Conservation (phyloP, 2,329 filamentous ascomycete species). For the Blastomyces silverae region DNA sequence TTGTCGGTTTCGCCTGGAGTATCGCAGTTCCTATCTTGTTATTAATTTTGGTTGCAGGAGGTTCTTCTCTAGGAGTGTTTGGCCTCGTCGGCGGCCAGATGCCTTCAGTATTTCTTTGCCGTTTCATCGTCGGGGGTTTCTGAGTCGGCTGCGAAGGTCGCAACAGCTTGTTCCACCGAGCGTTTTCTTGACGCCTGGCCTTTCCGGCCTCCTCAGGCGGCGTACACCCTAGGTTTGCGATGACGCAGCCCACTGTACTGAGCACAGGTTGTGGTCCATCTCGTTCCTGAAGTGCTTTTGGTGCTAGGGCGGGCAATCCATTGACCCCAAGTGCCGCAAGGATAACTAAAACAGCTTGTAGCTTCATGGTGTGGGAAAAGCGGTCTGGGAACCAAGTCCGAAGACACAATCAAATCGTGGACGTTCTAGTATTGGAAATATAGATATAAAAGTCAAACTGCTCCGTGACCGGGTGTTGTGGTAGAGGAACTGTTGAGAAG, state of each 20-base stretch:
- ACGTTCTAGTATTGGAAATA: background rate
- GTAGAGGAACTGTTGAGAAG: background rate
- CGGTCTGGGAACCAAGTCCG: background rate
- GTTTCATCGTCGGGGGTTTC: background rate
- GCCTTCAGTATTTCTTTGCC: background rate
- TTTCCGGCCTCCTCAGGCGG: background rate
- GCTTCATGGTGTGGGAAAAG: background rate
- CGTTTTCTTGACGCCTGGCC: background rate
- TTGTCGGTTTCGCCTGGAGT: too few relatives aligned
- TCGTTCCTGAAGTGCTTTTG: background rate
- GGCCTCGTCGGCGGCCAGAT: background rate
- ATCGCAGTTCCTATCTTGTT: background rate
- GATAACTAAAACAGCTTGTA: background rate
- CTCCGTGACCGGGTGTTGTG: background rate
- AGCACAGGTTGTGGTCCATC: too few relatives aligned
- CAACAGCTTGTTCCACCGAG: background rate
- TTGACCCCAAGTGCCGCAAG: constrained; percentile 7
- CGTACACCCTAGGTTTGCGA: background rate
- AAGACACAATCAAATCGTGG: background rate
- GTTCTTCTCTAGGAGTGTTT: background rate
- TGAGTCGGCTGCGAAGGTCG: background rate
- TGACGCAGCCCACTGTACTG: background rate
- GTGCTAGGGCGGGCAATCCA: background rate
- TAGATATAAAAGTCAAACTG: background rate
- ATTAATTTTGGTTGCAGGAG: background rate